These are phyloP conservation scores for Colletotrichum tanaceti DNA, from an alignment of 2,329 filamentous ascomycete species.

Conservation along the genomic window DNA sequence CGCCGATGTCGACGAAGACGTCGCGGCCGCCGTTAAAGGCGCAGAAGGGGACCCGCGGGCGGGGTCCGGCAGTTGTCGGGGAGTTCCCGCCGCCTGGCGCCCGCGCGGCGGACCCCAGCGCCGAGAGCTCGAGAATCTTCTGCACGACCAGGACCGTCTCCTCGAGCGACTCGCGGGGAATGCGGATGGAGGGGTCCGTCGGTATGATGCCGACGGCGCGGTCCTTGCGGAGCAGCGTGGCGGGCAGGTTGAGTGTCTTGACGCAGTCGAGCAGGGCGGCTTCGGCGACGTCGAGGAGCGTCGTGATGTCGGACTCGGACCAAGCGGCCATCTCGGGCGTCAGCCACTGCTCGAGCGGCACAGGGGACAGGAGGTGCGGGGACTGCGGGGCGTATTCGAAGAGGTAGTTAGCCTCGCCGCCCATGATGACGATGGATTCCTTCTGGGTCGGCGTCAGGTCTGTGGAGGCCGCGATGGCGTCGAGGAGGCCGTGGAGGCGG, in stretches of 20 bases:
- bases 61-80: slow-evolving; percentile 35
- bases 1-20: slow-evolving; percentile 98
- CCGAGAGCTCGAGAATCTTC: slow-evolving; percentile 86
- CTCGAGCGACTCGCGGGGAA: slow-evolving; percentile 89
- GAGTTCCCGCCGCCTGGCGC: slow-evolving; percentile 38
- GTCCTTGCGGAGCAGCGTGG: slow-evolving; percentile 86
- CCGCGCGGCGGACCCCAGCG: slow-evolving; percentile 54
- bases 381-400: slow-evolving; percentile 79
- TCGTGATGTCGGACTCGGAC: slow-evolving; percentile 80
- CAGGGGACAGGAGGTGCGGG: slow-evolving; percentile 74
- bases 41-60: slow-evolving; percentile 80
- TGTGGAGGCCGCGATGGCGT: slow-evolving; percentile 74
- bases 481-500: slow-evolving; percentile 86
- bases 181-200: slow-evolving; percentile 70
- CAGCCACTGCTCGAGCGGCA: slow-evolving; percentile 76
- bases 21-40: slow-evolving; percentile 98
- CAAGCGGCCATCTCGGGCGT: slow-evolving; percentile 82
- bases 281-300: slow-evolving; percentile 91
- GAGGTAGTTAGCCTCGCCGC: slow-evolving; percentile 95
- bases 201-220: slow-evolving; percentile 84
- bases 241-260: slow-evolving; percentile 81
- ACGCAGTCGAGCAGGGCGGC: slow-evolving; percentile 85
- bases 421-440: slow-evolving; percentile 88
- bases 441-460: slow-evolving; percentile 74
- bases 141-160: slow-evolving; percentile 96